A percentile compares a stretch with the other conserved stretches of the same genome.
Evolutionary conservation across 306 rosid genomes (phyloP).

Genomic region (Alnus glutinosa): DNA sequence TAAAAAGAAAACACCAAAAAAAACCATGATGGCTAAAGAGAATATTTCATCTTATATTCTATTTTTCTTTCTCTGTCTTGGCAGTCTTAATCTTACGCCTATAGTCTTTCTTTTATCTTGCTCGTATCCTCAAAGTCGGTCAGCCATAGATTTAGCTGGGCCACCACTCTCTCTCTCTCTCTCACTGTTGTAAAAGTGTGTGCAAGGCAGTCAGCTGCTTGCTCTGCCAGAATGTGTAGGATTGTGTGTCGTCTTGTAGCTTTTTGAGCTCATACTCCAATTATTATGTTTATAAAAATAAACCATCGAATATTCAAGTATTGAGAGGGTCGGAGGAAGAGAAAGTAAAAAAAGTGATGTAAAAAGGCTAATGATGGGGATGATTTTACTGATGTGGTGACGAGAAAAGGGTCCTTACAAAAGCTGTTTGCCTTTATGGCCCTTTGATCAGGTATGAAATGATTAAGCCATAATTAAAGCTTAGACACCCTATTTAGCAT

Average conservation of each 20-base stretch:
- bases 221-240: slow-evolving; percentile 43
- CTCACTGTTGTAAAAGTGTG: slow-evolving; percentile 49
- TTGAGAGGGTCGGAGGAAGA: not conserved
- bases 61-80: slow-evolving; percentile 22
- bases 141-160: slow-evolving; percentile 72
- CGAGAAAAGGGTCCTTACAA: slow-evolving; percentile 23
- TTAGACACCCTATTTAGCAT: slow-evolving; percentile 34
- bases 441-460: slow-evolving; percentile 43
- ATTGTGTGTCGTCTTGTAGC: slow-evolving; percentile 25
- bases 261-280: slow-evolving; percentile 59
- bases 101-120: slow-evolving; percentile 48
- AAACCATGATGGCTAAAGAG: slow-evolving; percentile 34
- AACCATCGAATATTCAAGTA: not conserved
- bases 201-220: slow-evolving; percentile 33
- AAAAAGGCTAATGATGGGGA: slow-evolving; percentile 9
- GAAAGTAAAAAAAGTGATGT: not conserved
- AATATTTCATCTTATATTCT: slow-evolving; percentile 27
- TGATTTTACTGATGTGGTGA: slow-evolving; percentile 16
- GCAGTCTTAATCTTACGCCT: slow-evolving; percentile 32
- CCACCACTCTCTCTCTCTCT: slow-evolving; percentile 44
- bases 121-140: slow-evolving; percentile 53
- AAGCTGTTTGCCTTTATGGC: slow-evolving; percentile 63
- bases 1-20: slow-evolving; percentile 59
- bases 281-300: slow-evolving; percentile 22
- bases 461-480: slow-evolving; percentile 71